These are phyloP conservation scores for Hansenula anomala DNA, from an alignment of 1,139 yeast genomes.

Conservation along the genomic window DNA sequence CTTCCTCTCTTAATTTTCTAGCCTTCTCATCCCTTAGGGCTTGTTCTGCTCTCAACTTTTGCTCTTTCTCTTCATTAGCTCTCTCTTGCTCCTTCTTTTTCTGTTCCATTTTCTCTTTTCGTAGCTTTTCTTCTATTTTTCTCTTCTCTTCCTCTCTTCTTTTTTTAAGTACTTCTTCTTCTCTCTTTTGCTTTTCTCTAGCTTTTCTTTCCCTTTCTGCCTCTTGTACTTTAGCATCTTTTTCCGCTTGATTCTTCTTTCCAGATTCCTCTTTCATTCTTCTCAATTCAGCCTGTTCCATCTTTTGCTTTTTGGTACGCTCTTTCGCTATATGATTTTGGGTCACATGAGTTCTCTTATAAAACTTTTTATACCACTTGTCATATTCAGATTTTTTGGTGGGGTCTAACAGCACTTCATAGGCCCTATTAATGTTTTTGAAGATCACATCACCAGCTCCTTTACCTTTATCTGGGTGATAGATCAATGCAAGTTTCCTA, in stretches of 20 bases:
- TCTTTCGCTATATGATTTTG: slow-evolving; percentile 8
- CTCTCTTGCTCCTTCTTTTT: slow-evolving; percentile 4
- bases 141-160: slow-evolving; percentile 4
- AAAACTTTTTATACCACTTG: slow-evolving; percentile 12
- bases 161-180: slow-evolving; percentile 1
- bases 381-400: slow-evolving; percentile 48
- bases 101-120: slow-evolving; percentile 1
- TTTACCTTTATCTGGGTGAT: slow-evolving; percentile 94
- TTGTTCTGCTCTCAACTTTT: slow-evolving; percentile 9
- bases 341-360: slow-evolving; percentile 7
- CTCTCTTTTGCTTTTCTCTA: neutral
- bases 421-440: slow-evolving; percentile 68
- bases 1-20: neutral
- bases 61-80: slow-evolving; percentile 3
- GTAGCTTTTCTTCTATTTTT: neutral
- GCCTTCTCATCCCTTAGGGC: slow-evolving; percentile 1
- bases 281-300: slow-evolving; percentile 20
- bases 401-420: slow-evolving; percentile 63
- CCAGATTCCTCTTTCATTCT: neutral
- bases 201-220: slow-evolving; percentile 3
- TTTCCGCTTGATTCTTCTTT: slow-evolving; percentile 1
- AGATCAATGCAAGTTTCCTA: slow-evolving; percentile 77
- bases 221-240: slow-evolving; percentile 1
- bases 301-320: slow-evolving; percentile 14
- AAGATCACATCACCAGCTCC: slow-evolving; percentile 72